Evolutionary conservation across 352 stramenopile genomes (phyloP), one percentile per base, ranked within the genome.

Genomic region (Globisporangium paddicum): DNA sequence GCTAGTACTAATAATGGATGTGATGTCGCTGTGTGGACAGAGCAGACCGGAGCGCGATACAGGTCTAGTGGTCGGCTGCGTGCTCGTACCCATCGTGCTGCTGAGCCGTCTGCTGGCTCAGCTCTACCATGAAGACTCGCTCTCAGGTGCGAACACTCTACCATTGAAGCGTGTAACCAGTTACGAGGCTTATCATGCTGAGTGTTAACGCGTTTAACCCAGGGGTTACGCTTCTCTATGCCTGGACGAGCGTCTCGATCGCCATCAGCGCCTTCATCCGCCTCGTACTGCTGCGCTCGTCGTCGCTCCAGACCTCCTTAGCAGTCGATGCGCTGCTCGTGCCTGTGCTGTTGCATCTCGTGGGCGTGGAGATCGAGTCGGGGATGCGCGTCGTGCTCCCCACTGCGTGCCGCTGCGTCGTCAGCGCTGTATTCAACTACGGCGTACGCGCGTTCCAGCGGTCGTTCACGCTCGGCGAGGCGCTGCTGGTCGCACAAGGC

Each of bases 391-490:
- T 74, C 54, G 38, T 83, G 25, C 44, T 89, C 26, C 60, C 72
- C 3, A 72, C 75, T 0, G 49, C 70, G 34, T 70, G 62, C 32
- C 67, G 79, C 30, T 54, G 69, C 10, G 3, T 73, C 19, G 67
- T 82, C 46, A 67, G 67, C 32, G 5, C 58, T 56, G 60, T 83
- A 16, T 58, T 91, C 14, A 52, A 60, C 35, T 75, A 66, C 21
- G 82, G 77, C 0, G 58, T 86, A 9, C 56, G 65, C 10, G 66
- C 71, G 5, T 55, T 93, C 5, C 71, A 71, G 16, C 66, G 72
- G 5, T 94, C 85, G 10, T 91, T 95, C 50, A 95, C 80, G 2
- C 48, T 90, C 30, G 82, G 85, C 0, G 85, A 95, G 63, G 81
- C 73, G 10, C 34, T 89, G 41, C 69, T 94, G 19, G 69, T 90